Conservation (phyloP, 2,329 filamentous ascomycete genomes). For the Akanthomyces uredinophilus region DNA sequence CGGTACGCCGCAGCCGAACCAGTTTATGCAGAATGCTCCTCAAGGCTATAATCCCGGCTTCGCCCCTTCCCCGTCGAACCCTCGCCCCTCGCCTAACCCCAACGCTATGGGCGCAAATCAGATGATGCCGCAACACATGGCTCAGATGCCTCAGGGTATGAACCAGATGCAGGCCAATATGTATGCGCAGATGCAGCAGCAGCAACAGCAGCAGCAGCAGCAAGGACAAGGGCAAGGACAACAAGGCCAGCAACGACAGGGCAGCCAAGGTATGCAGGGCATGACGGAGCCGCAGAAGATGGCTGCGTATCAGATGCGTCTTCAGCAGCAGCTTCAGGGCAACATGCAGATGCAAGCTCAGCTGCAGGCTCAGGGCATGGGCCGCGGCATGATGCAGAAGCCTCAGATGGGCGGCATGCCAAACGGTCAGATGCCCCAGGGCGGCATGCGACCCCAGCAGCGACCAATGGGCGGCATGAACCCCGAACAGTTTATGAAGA, state of each 20-base stretch:
- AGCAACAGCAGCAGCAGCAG: constrained; percentile 63
- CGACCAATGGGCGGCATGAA: constrained; percentile 40
- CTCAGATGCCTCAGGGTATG: constrained; percentile 35
- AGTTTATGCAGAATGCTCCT: constrained; percentile 59
- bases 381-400: constrained; percentile 49
- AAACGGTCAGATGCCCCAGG: constrained; percentile 35
- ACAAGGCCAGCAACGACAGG: constrained; percentile 34
- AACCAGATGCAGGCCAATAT: constrained; percentile 32
- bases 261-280: constrained; percentile 17
- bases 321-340: constrained; percentile 68
- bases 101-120: constrained; percentile 46
- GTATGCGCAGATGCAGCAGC: constrained; percentile 37
- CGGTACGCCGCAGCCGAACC: constrained; percentile 67
- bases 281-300: constrained; percentile 67
- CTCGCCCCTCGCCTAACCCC: constrained; percentile 50
- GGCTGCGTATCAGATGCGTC: constrained; percentile 73
- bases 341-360: constrained; percentile 48
- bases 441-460: constrained; percentile 47
- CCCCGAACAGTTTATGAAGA: constrained; percentile 69
- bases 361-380: constrained; percentile 44
- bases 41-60: constrained; percentile 57
- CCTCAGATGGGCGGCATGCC: constrained; percentile 36
- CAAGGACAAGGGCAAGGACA: constrained; percentile 53
- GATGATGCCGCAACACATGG: constrained; percentile 52
- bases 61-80: constrained; percentile 50